Conservation (phyloP, 2,329 filamentous ascomycete genomes). For the Aspergillus pseudonomiae region DNA sequence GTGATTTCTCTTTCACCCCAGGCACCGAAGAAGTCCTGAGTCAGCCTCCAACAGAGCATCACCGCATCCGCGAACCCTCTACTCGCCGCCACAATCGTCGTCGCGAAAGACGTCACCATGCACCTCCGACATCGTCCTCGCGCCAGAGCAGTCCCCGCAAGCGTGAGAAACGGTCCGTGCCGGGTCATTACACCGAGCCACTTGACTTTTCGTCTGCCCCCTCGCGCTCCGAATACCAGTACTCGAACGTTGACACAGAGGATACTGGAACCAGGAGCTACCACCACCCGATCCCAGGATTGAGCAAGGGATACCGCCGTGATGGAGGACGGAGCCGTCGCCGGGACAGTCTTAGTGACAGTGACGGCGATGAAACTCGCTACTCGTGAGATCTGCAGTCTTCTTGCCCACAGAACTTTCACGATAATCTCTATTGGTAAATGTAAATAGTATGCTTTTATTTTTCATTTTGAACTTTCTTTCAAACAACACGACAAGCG, state of each 20-base stretch:
- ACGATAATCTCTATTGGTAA: background rate
- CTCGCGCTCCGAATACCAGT: constrained; percentile 43
- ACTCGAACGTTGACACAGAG: constrained; percentile 46
- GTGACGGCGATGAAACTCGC: constrained; percentile 47
- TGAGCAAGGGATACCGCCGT: constrained; percentile 50
- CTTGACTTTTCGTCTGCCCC: constrained; percentile 46
- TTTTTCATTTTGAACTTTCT: background rate
- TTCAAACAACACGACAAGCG: background rate
- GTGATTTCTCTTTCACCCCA: constrained; percentile 54
- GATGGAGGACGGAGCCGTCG: constrained; percentile 43
- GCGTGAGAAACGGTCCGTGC: constrained; percentile 37
- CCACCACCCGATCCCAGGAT: constrained; percentile 59
- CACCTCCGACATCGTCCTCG: constrained; percentile 30
- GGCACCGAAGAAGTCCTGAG: constrained; percentile 50
- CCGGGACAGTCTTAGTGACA: constrained; percentile 59
- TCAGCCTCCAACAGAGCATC: constrained; percentile 41
- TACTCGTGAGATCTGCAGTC: constrained; percentile 23
- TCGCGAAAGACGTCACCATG: constrained; percentile 31
- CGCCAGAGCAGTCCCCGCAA: constrained; percentile 43
- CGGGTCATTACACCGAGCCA: constrained; percentile 48
- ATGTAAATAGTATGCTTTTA: constrained; percentile 10
- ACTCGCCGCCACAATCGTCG: constrained; percentile 35
- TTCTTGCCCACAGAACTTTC: background rate
- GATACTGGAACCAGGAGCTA: constrained; percentile 58
- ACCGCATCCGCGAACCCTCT: constrained; percentile 29